These are phyloP conservation scores for Colletotrichum plurivorum DNA, from an alignment of 2,329 filamentous ascomycete genomes.

Conservation along the genomic window DNA sequence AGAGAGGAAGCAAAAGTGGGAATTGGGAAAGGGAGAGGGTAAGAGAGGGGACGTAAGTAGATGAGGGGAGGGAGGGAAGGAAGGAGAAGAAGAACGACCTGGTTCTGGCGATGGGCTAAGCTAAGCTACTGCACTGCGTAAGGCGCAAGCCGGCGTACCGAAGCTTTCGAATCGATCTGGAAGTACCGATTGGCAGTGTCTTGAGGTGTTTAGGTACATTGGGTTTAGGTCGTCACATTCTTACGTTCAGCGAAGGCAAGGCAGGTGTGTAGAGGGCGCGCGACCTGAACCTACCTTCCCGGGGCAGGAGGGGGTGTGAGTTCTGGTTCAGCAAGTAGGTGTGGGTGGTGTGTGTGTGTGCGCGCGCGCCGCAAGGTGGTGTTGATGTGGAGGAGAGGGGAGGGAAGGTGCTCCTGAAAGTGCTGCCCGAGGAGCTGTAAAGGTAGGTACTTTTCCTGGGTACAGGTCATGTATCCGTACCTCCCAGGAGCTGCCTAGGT, in stretches of 20 bases:
- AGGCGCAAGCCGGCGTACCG: background rate
- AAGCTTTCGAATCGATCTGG: background rate
- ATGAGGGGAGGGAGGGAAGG: conserved; percentile 47
- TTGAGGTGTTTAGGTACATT: too few species aligned
- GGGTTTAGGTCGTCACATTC: too few species aligned
- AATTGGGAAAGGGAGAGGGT: conserved; percentile 46
- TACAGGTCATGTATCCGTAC: background rate
- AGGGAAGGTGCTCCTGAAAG: background rate
- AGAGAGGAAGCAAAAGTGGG: conserved; percentile 46
- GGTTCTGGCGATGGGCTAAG: conserved; percentile 31
- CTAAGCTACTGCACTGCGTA: background rate
- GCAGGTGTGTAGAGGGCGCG: conserved; percentile 25
- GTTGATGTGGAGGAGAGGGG: background rate
- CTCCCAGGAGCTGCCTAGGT: background rate
- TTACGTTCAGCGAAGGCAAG: background rate
- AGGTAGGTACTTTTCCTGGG: background rate
- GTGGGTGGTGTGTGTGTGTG: background rate
- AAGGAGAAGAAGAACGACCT: conserved; percentile 44
- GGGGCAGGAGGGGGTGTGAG: conserved; percentile 2
- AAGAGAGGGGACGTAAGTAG: conserved; percentile 47
- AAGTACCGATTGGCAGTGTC: too few species aligned
- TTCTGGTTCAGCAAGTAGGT: background rate
- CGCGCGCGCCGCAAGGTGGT: too few species aligned
- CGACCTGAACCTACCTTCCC: conserved; percentile 17
- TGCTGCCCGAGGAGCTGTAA: too few species aligned